A percentile compares a stretch with the other conserved stretches of the same genome.
Conservation (phyloP, 2,329 filamentous ascomycete species). For the Rhynchosporium agropyri region DNA sequence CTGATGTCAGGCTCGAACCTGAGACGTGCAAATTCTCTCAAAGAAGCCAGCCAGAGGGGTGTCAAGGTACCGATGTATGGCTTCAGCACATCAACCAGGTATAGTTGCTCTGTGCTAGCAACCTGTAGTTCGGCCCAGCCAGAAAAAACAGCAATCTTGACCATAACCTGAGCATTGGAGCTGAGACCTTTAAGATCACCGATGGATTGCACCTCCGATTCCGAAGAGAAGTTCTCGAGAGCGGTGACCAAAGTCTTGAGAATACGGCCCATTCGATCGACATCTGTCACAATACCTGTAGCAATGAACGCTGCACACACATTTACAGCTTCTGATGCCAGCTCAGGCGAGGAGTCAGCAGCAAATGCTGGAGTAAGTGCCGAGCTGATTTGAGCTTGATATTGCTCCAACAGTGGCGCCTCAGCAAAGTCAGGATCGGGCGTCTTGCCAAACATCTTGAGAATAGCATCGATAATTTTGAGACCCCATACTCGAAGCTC, state of each 20-base stretch:
- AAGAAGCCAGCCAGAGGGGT: slow-evolving; percentile 88
- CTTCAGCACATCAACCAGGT: slow-evolving; percentile 83
- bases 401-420: slow-evolving; percentile 93
- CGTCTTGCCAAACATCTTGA: slow-evolving; percentile 95
- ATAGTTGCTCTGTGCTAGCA: slow-evolving; percentile 87
- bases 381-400: slow-evolving; percentile 97
- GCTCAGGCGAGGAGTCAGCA: slow-evolving; percentile 89
- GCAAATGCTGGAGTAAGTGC: slow-evolving; percentile 96
- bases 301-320: slow-evolving; percentile 98
- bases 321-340: slow-evolving; percentile 94
- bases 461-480: slow-evolving; percentile 88
- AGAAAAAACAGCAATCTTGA: slow-evolving; percentile 95
- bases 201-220: slow-evolving; percentile 81
- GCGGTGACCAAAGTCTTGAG: slow-evolving; percentile 89
- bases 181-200: slow-evolving; percentile 91
- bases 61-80: slow-evolving; percentile 89
- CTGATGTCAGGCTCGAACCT: slow-evolving; percentile 98
- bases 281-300: slow-evolving; percentile 94
- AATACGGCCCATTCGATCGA: slow-evolving; percentile 98
- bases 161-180: slow-evolving; percentile 96
- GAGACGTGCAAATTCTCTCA: slow-evolving; percentile 90
- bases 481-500: slow-evolving; percentile 88
- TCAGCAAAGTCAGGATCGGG: slow-evolving; percentile 98
- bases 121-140: slow-evolving; percentile 98
- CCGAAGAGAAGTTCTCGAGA: slow-evolving; percentile 86